These are phyloP conservation scores for Coprinopsis sp. DNA, from an alignment of 768 basidiomycete species.

Conservation along the genomic window DNA sequence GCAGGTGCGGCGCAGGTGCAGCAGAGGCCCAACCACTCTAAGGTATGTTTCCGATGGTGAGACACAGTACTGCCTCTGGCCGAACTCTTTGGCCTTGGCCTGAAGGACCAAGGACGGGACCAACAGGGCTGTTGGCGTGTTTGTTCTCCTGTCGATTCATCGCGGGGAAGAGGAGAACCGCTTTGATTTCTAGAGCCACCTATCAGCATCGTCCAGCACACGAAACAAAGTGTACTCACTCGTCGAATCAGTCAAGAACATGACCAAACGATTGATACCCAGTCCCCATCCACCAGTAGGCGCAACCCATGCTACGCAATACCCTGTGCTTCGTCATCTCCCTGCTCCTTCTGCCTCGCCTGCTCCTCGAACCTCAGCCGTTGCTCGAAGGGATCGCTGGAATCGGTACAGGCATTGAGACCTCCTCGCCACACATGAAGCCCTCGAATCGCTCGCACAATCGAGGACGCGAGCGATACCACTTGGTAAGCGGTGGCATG, in stretches of 20 bases:
- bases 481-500: conserved; percentile 99
- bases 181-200: conserved; percentile 78
- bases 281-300: conserved; percentile 98
- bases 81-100: conserved; percentile 25
- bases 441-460: conserved; percentile 99
- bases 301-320: conserved; percentile 95
- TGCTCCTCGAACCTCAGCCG: conserved; percentile 94
- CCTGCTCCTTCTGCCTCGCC: conserved; percentile 89
- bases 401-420: conserved; percentile 98
- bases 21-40: too few species aligned
- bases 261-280: conserved; percentile 93
- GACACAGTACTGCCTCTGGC: too few species aligned
- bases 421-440: conserved; percentile 97
- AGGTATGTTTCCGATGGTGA: too few species aligned
- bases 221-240: conserved; percentile 46
- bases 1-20: too few species aligned
- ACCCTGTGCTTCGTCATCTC: conserved; percentile 97
- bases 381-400: conserved; percentile 99
- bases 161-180: conserved; percentile 94
- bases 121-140: conserved; percentile 18
- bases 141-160: conserved; percentile 80
- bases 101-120: conserved; percentile 25
- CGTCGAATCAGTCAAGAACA: conserved; percentile 97
- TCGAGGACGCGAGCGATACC: conserved; percentile 94
- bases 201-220: not conserved